Conservation (phyloP, 139 green algal species). For the Chlorella sorokiniana region DNA sequence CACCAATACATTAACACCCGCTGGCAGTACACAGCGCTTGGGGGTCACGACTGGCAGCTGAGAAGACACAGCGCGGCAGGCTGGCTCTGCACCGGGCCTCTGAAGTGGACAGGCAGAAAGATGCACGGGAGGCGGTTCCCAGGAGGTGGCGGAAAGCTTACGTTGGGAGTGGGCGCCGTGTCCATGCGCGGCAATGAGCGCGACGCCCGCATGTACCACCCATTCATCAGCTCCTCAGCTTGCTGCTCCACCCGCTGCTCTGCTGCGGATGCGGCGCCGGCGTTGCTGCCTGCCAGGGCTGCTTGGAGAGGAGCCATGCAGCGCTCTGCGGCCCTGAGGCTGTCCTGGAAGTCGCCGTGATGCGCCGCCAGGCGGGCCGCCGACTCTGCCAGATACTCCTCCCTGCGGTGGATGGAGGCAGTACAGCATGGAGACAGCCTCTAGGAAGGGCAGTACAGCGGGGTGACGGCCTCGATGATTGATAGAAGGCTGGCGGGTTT, state of each 20-base stretch:
- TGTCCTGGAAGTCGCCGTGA: slow-evolving; percentile 44
- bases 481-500: too few relatives aligned
- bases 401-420: neutral
- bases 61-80: too few relatives aligned
- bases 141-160: too few relatives aligned
- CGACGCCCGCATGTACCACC: slow-evolving; percentile 35
- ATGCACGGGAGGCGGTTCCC: too few relatives aligned
- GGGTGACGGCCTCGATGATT: too few relatives aligned
- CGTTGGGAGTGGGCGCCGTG: slow-evolving; percentile 1
- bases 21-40: too few relatives aligned
- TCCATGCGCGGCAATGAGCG: slow-evolving; percentile 26
- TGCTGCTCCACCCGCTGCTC: neutral
- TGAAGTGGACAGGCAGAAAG: too few relatives aligned
- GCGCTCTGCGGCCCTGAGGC: neutral
- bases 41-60: too few relatives aligned
- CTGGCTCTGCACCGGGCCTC: too few relatives aligned
- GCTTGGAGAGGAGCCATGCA: slow-evolving; percentile 1
- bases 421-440: too few relatives aligned
- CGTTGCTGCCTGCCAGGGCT: neutral
- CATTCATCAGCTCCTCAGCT: slow-evolving; percentile 10
- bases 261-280: neutral
- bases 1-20: neutral
- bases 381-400: slow-evolving; percentile 64
- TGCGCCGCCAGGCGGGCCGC: slow-evolving; percentile 42
- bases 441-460: too few relatives aligned